These are phyloP conservation scores for Trametes meyenii DNA, from an alignment of 768 basidiomycete genomes.

Conservation along the genomic window DNA sequence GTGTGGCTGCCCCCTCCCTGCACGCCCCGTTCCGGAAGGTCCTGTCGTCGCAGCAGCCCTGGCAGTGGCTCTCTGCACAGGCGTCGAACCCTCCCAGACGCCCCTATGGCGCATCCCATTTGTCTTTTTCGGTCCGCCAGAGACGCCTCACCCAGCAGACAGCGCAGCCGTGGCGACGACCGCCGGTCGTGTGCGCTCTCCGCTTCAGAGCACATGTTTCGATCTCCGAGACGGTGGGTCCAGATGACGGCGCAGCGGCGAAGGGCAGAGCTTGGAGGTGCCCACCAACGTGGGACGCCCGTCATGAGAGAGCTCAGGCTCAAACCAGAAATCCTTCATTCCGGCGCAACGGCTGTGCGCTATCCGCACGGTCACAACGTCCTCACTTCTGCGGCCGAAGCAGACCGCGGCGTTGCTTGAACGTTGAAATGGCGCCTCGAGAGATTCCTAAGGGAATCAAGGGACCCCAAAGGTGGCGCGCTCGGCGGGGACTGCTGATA, in stretches of 20 bases:
- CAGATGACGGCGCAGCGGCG: not conserved
- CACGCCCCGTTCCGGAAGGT: slow-evolving; percentile 16
- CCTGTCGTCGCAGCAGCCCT: slow-evolving; percentile 12
- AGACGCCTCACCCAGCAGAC: not conserved
- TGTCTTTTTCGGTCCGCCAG: not conserved
- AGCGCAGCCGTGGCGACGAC: not conserved
- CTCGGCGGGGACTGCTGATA: not conserved
- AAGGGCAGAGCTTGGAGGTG: not conserved
- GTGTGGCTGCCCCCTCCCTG: slow-evolving; percentile 24
- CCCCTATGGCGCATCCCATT: not conserved
- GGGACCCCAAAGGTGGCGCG: not conserved
- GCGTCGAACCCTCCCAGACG: not conserved
- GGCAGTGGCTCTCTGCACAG: not conserved
- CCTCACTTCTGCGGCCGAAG: not conserved
- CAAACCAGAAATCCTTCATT: not conserved
- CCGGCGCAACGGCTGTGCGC: slow-evolving; percentile 1
- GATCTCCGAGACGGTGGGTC: not conserved
- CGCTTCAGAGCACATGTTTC: not conserved
- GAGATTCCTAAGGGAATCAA: not conserved
- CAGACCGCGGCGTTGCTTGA: not conserved
- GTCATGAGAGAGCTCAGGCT: not conserved
- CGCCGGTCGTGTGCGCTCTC: not conserved
- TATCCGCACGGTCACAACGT: slow-evolving; percentile 1
- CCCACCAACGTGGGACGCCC: slow-evolving; percentile 13
- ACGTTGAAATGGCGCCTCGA: not conserved